A percentile compares a stretch with the other conserved stretches of the same genome.
phyloP scores from a whole-genome alignment of 2,329 filamentous ascomycete genomes.

The Nannizzia gypsea region DNA sequence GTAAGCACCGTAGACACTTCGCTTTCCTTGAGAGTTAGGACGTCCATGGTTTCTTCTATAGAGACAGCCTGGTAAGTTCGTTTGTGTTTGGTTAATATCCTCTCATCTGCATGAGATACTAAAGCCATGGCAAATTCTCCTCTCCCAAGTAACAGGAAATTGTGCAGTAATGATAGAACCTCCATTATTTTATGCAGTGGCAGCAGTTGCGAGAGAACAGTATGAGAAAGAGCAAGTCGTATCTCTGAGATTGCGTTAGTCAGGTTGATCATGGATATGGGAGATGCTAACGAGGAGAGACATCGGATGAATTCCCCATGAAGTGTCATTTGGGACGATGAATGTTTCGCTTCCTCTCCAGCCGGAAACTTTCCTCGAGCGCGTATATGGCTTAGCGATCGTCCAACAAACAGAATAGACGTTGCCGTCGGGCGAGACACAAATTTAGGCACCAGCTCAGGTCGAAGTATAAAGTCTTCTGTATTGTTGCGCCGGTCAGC shows the following conservation, averaged over 20 bases:
- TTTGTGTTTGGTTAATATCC: conserved; percentile 61
- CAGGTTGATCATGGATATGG: conserved; percentile 60
- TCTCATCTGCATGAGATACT: conserved; percentile 72
- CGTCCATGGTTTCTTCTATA: conserved; percentile 40
- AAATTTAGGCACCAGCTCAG: conserved; percentile 61
- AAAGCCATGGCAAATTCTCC: conserved; percentile 87
- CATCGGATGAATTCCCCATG: conserved; percentile 38
- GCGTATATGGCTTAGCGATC: conserved; percentile 73
- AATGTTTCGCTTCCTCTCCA: conserved; percentile 21
- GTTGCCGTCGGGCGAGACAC: conserved; percentile 61
- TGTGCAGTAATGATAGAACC: conserved; percentile 62
- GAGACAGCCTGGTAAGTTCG: conserved; percentile 30
- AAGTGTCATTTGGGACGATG: conserved; percentile 51
- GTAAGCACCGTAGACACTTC: conserved; percentile 68
- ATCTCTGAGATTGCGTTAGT: conserved; percentile 63
- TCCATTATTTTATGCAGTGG: conserved; percentile 67
- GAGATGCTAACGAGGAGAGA: conserved; percentile 57
- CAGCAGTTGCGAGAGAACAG: conserved; percentile 68
- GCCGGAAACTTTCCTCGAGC: conserved; percentile 33
- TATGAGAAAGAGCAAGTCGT: conserved; percentile 68
- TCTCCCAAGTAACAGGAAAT: conserved; percentile 76
- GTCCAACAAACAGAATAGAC: conserved; percentile 84
- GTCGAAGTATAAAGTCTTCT: conserved; percentile 47
- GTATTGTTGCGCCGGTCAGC: conserved; percentile 33
- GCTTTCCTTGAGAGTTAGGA: conserved; percentile 67